These are phyloP conservation scores for Pseudopithomyces chartarum DNA, from an alignment of 2,329 filamentous ascomycete species.

Conservation along the genomic window DNA sequence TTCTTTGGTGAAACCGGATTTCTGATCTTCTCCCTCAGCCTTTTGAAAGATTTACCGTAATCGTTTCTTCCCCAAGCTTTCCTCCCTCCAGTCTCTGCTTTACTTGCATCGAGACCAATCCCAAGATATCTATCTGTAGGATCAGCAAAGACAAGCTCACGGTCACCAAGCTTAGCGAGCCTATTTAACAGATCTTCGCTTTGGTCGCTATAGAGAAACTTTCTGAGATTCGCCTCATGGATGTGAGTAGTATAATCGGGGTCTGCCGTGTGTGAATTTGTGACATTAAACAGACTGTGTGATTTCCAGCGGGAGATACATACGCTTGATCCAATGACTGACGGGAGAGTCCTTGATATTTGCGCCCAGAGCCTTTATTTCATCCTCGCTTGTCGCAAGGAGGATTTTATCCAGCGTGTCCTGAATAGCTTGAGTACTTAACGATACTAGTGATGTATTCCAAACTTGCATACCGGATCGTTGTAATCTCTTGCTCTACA, in stretches of 20 bases:
- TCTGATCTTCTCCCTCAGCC: neutral
- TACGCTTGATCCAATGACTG: neutral
- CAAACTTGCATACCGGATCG: neutral
- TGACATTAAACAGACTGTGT: neutral
- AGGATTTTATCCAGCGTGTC: neutral
- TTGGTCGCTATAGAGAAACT: neutral
- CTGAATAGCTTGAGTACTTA: neutral
- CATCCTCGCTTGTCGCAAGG: neutral
- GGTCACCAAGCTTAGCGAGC: neutral
- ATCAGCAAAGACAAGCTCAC: slow-evolving; percentile 6
- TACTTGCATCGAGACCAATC: slow-evolving; percentile 1
- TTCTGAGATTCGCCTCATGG: neutral
- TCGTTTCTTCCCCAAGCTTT: neutral
- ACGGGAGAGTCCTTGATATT: neutral
- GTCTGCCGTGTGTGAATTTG: neutral
- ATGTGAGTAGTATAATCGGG: neutral
- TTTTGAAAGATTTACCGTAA: neutral
- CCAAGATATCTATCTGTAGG: neutral
- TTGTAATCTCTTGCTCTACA: neutral
- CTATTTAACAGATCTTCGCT: neutral
- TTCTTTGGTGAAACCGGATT: neutral
- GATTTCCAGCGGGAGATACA: neutral
- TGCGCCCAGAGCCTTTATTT: neutral
- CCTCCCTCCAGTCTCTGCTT: neutral
- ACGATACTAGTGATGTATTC: neutral